Percentiles rank a stretch among this genome's conserved stretches.
These are phyloP conservation scores for Anisodus tanguticus DNA, from an alignment of 257 asterid genomes.

Conservation along the genomic window DNA sequence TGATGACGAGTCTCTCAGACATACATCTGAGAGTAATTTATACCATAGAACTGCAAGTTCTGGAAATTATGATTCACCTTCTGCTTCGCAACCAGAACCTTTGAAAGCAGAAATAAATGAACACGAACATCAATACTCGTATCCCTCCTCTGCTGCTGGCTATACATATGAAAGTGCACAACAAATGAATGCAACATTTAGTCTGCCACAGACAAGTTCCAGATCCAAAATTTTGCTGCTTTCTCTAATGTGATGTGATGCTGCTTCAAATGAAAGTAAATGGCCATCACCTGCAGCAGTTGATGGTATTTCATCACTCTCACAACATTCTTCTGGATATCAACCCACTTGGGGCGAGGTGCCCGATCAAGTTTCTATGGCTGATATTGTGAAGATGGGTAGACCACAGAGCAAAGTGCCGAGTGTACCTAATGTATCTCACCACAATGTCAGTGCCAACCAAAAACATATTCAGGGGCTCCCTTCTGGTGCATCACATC, in stretches of 20 bases:
- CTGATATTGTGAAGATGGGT: constrained; percentile 96
- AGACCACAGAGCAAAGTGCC: constrained; percentile 58
- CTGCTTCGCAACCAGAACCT: constrained; percentile 66
- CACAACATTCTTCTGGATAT: constrained; percentile 56
- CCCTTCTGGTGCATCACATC: constrained; percentile 40
- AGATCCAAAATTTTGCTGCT: constrained; percentile 61
- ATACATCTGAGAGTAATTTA: constrained; percentile 61
- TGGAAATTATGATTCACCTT: constrained; percentile 59
- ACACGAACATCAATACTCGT: constrained; percentile 62
- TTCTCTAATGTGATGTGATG: constrained; percentile 67
- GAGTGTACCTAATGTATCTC: constrained; percentile 49
- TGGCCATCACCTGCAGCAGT: constrained; percentile 41
- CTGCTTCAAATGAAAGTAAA: constrained; percentile 49
- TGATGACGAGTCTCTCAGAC: constrained; percentile 59
- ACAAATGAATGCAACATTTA: constrained; percentile 53
- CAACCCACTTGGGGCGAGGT: constrained; percentile 67
- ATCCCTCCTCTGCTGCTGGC: constrained; percentile 58
- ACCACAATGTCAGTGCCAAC: constrained; percentile 36
- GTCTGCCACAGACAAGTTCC: constrained; percentile 54
- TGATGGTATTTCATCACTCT: constrained; percentile 50
- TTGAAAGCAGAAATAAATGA: constrained; percentile 62
- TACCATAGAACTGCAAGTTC: constrained; percentile 50
- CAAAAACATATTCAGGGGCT: constrained; percentile 49
- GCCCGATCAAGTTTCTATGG: constrained; percentile 91
- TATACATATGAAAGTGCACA: constrained; percentile 31